These are phyloP conservation scores for Neolentinus lepideus DNA, from an alignment of 1,284 basidiomycete genomes.

Conservation along the genomic window DNA sequence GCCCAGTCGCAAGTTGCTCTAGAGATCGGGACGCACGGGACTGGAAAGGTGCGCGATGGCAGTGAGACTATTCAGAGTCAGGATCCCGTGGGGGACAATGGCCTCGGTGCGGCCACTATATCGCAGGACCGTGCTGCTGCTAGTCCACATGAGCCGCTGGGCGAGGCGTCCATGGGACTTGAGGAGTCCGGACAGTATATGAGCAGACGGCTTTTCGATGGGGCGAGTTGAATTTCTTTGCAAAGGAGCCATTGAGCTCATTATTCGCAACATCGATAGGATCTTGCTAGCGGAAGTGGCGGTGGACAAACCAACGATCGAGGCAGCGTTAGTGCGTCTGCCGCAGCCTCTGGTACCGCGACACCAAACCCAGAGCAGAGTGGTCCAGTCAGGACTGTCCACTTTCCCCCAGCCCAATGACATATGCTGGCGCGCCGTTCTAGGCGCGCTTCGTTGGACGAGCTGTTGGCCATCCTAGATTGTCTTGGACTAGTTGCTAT, in stretches of 20 bases:
- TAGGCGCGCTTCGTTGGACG: slow-evolving; percentile 4
- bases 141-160: not conserved
- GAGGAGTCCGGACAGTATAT: not conserved
- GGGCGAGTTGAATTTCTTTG: not conserved
- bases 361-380: not conserved
- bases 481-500: not conserved
- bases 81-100: not conserved
- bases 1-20: not conserved
- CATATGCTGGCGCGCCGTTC: slow-evolving; percentile 20
- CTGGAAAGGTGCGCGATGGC: not conserved
- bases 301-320: not conserved
- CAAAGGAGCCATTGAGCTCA: not conserved
- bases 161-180: not conserved
- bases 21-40: not conserved
- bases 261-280: not conserved
- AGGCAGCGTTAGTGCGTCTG: not conserved
- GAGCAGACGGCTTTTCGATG: not conserved
- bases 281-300: not conserved
- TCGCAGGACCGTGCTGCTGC: not conserved
- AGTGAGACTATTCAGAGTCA: not conserved
- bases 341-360: not conserved
- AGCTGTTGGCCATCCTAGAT: not conserved
- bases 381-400: slow-evolving; percentile 14
- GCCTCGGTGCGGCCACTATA: not conserved
- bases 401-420: slow-evolving; percentile 29